Evolutionary conservation across 495 filamentous ascomycete genomes (phyloP).

Genomic region (Glutinoglossum americanum): DNA sequence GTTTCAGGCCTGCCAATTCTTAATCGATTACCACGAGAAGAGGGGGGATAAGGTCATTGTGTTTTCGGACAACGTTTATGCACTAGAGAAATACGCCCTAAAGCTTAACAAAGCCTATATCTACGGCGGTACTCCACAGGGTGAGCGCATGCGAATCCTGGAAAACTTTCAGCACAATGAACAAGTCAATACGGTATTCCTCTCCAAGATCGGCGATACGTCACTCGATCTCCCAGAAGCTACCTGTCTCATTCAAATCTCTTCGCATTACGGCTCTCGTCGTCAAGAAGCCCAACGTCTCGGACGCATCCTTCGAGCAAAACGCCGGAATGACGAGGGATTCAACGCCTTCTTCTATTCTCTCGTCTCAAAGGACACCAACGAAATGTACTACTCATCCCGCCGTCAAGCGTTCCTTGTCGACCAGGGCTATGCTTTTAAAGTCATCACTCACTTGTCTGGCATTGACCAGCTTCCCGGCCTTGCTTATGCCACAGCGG

Average conservation of each 20-base stretch:
- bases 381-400: slow-evolving; percentile 95
- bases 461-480: slow-evolving; percentile 70
- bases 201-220: slow-evolving; percentile 96
- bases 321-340: slow-evolving; percentile 90
- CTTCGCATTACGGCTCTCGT: slow-evolving; percentile 92
- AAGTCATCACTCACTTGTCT: slow-evolving; percentile 90
- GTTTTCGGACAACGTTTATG: slow-evolving; percentile 96
- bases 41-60: slow-evolving; percentile 98
- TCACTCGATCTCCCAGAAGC: slow-evolving; percentile 92
- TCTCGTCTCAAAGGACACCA: slow-evolving; percentile 86
- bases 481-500: slow-evolving; percentile 57
- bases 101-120: slow-evolving; percentile 82
- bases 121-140: slow-evolving; percentile 71
- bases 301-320: slow-evolving; percentile 85
- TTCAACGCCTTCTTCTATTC: slow-evolving; percentile 99
- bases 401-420: slow-evolving; percentile 96
- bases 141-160: slow-evolving; percentile 72
- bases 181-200: slow-evolving; percentile 82
- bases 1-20: slow-evolving; percentile 88
- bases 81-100: slow-evolving; percentile 63
- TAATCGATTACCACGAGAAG: slow-evolving; percentile 93
- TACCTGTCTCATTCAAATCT: slow-evolving; percentile 95
- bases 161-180: slow-evolving; percentile 96
- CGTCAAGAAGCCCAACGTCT: slow-evolving; percentile 92
- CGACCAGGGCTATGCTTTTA: slow-evolving; percentile 97